Conservation (phyloP, 2,329 filamentous ascomycete genomes). For the Cryphonectria radicalis region DNA sequence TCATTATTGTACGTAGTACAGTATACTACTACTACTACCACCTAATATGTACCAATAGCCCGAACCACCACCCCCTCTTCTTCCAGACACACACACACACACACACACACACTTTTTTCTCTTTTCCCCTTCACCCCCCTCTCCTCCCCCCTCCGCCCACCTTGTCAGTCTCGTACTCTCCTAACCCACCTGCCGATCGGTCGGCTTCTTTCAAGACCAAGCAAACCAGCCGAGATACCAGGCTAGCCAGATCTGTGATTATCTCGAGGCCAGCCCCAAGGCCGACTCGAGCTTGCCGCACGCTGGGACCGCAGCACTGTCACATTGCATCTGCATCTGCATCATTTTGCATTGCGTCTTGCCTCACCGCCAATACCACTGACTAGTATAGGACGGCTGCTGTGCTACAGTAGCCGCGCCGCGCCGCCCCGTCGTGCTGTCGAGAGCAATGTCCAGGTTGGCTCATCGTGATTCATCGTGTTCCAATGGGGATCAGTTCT, state of each 20-base stretch:
- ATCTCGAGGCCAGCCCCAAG: slow-evolving; percentile 3
- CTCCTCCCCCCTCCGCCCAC: neutral
- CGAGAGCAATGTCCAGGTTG: neutral
- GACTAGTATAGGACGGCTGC: neutral
- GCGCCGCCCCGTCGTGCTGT: neutral
- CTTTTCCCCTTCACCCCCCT: neutral
- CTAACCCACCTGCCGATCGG: neutral
- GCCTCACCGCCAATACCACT: slow-evolving; percentile 2
- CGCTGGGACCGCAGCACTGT: neutral
- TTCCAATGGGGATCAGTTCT: neutral
- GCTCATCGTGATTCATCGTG: neutral
- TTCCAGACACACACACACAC: too few relatives aligned
- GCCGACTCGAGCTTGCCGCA: slow-evolving; percentile 3
- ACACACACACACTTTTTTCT: neutral
- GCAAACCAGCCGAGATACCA: neutral
- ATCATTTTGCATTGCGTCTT: neutral
- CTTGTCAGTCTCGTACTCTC: slow-evolving; percentile 2
- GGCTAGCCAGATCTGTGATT: neutral
- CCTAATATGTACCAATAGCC: neutral
- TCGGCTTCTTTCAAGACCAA: slow-evolving; percentile 2
- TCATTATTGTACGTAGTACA: too few relatives aligned
- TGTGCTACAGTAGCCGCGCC: neutral
- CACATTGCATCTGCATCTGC: slow-evolving; percentile 9
- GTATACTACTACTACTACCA: neutral
- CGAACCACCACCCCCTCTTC: neutral